Evolutionary conservation across 306 rosid genomes (phyloP), one percentile per base, ranked within the genome.

Genomic region (Nissolia schottii): DNA sequence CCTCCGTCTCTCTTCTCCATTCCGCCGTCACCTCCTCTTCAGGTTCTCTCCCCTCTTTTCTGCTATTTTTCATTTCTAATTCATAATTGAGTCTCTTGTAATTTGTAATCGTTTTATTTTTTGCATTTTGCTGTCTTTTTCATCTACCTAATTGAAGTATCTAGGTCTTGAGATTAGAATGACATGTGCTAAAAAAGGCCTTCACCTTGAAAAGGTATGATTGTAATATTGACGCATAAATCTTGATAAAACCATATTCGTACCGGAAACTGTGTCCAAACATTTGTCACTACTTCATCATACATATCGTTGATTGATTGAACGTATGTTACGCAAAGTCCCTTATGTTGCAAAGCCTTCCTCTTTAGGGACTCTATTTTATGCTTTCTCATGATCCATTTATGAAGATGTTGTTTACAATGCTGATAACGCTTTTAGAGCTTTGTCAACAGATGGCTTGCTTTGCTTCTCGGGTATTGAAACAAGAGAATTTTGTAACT

Each of bases 1-100:
- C 97, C 79, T 64, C 89, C 5, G 98, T 93, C 29, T 93, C 98
- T 23, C 98, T 93, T 66, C 84, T 93, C 18, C 98, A 93, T 73
- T 89, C 96, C 76, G 7, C 67, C 50, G 16, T 89, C 63, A 91
- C 94, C 61, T 89, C 96, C 16, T 50, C 86, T 71, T 91, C 97
- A 84, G 98, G 97, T 90, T 54, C 73, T 58, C 28, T 53, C 8
- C 22, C 4, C 16, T 3, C 9, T 1, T n/a, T 46, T 46, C 27
- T 5, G 2, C 40, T n/a, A 5, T 31, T 41, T 37, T 10, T 46
- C 11, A 1, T 64, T 63, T 6, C 9, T 8, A 37, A 1, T 32
- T 19, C 24, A 35, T 68, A 25, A 3, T 67, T 8, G 1, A 3
- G n/a, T 32, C 19, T 48, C 8, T 38, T 28, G 3, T 53, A 6